Conservation (phyloP, 768 basidiomycete genomes). For the Macrolepiota fuliginosa region DNA sequence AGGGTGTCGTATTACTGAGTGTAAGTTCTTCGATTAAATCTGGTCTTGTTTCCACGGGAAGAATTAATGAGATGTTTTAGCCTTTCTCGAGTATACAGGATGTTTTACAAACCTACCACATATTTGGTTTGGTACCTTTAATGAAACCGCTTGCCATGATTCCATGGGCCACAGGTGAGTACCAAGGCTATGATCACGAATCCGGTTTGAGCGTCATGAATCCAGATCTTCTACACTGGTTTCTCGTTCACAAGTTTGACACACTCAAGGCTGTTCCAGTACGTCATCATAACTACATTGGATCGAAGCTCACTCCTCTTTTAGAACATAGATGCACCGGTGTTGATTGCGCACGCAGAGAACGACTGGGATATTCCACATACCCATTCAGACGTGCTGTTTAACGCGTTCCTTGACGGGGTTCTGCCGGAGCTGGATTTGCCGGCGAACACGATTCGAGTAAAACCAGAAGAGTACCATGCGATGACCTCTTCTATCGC, state of each 20-base stretch:
- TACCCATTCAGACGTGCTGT: slow-evolving; percentile 70
- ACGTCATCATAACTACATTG: slow-evolving; percentile 18
- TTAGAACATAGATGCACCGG: slow-evolving; percentile 64
- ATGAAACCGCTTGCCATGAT: slow-evolving; percentile 68
- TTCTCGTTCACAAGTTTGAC: slow-evolving; percentile 55
- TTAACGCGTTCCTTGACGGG: slow-evolving; percentile 67
- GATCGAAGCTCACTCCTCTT: slow-evolving; percentile 20
- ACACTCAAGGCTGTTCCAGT: slow-evolving; percentile 64
- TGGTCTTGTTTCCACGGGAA: slow-evolving; percentile 30
- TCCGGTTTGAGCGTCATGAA: slow-evolving; percentile 16
- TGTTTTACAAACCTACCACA: slow-evolving; percentile 65
- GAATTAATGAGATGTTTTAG: slow-evolving; percentile 18
- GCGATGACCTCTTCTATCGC: slow-evolving; percentile 36
- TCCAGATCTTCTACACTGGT: slow-evolving; percentile 51
- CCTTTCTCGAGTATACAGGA: slow-evolving; percentile 63
- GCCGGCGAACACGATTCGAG: slow-evolving; percentile 24
- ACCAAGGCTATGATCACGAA: neutral
- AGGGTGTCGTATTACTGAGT: slow-evolving; percentile 49
- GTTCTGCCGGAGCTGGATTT: slow-evolving; percentile 46
- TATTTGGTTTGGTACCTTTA: slow-evolving; percentile 69
- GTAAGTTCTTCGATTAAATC: slow-evolving; percentile 31
- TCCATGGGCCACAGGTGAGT: slow-evolving; percentile 64
- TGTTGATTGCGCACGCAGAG: slow-evolving; percentile 75
- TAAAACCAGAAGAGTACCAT: slow-evolving; percentile 40
- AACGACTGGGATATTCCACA: slow-evolving; percentile 80